Conservation (phyloP, 2,329 filamentous ascomycete species). For the Xylariaceae sp. region DNA sequence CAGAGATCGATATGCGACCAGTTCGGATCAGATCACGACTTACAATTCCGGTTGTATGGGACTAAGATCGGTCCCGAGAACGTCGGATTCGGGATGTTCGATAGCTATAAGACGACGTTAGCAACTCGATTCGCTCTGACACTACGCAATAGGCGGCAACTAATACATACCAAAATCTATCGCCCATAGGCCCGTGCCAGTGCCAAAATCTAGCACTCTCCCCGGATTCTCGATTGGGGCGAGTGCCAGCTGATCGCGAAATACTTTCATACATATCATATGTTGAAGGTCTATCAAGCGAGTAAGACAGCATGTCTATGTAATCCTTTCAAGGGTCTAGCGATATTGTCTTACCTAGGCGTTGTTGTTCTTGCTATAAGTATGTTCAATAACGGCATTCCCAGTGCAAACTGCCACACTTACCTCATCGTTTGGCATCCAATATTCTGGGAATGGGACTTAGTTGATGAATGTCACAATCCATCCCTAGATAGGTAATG, state of each 20-base stretch:
- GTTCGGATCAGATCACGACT: neutral
- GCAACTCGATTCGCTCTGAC: too few species aligned
- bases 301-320: too few species aligned
- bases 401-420: neutral
- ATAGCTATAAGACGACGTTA: constrained; percentile 37
- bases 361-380: constrained; percentile 24
- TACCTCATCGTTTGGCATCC: constrained; percentile 31
- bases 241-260: constrained; percentile 47
- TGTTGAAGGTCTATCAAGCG: constrained; percentile 40
- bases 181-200: constrained; percentile 56
- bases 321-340: neutral
- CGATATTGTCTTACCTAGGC: constrained; percentile 14
- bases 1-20: neutral
- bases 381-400: neutral
- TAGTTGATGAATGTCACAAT: neutral
- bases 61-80: constrained; percentile 51
- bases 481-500: neutral
- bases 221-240: constrained; percentile 46
- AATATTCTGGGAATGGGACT: constrained; percentile 20
- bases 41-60: constrained; percentile 49
- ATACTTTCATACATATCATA: constrained; percentile 41
- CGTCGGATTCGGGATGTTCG: constrained; percentile 42
- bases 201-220: constrained; percentile 53
- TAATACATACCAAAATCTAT: constrained; percentile 47
- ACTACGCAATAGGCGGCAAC: too few species aligned